These are phyloP conservation scores for Blumeria hordei DNA, from an alignment of 2,329 filamentous ascomycete species.

Conservation along the genomic window DNA sequence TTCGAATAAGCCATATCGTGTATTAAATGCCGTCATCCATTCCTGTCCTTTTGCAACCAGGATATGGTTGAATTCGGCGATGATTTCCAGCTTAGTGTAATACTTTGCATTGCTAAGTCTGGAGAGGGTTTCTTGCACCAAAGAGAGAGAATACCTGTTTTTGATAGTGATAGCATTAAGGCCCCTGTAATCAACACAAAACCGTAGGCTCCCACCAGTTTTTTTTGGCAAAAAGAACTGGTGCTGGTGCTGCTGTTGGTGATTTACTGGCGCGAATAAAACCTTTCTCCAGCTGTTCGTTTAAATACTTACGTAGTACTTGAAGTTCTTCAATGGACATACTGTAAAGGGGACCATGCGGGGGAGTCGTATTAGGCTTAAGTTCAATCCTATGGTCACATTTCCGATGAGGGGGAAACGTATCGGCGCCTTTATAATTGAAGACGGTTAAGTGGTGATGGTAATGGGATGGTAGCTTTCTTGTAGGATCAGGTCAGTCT, in stretches of 20 bases:
- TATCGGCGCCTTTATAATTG: neutral
- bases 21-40: slow-evolving; percentile 7
- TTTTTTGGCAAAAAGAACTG: neutral
- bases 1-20: neutral
- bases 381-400: slow-evolving; percentile 1
- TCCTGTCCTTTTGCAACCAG: slow-evolving; percentile 5
- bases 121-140: neutral
- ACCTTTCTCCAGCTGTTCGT: neutral
- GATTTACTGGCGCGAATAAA: neutral
- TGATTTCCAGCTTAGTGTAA: slow-evolving; percentile 3
- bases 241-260: neutral
- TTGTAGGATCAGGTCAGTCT: neutral
- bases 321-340: neutral
- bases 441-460: neutral
- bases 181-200: neutral
- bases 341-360: neutral
- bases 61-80: slow-evolving; percentile 3
- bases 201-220: neutral
- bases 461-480: neutral
- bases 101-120: neutral
- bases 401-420: neutral
- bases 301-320: neutral
- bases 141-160: slow-evolving; percentile 1
- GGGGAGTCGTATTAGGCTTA: neutral
- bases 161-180: neutral